Conservation (phyloP, 306 rosid species). For the Sicyos baderoa region DNA sequence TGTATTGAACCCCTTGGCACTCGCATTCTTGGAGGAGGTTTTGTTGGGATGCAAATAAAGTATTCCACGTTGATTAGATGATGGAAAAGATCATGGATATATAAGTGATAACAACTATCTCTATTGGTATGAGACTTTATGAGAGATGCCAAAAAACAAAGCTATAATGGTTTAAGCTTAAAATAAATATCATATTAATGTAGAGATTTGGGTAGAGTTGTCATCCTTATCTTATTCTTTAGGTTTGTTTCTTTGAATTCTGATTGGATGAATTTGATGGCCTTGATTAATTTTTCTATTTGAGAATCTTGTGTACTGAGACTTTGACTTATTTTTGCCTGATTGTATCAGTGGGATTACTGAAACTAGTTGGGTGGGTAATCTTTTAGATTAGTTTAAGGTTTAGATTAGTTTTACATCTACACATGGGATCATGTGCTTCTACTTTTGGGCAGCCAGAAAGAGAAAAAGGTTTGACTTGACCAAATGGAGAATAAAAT, state of each 20-base stretch:
- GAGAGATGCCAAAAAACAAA: too few relatives aligned
- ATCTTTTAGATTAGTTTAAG: constrained; percentile 12
- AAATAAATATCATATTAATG: too few relatives aligned
- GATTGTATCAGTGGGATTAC: background rate
- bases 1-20: background rate
- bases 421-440: constrained; percentile 23
- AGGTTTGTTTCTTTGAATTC: background rate
- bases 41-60: too few relatives aligned
- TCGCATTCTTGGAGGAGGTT: constrained; percentile 2
- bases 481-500: constrained; percentile 14
- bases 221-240: too few relatives aligned
- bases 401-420: constrained; percentile 14
- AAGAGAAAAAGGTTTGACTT: constrained; percentile 18
- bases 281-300: background rate
- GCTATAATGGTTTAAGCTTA: too few relatives aligned
- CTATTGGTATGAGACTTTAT: too few relatives aligned
- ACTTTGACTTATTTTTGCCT: constrained; percentile 7
- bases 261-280: background rate
- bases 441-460: constrained; percentile 5
- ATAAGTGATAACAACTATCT: too few relatives aligned
- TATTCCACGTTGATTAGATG: too few relatives aligned
- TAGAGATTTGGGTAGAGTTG: too few relatives aligned
- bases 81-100: too few relatives aligned
- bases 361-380: background rate
- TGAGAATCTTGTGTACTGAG: background rate